Percentiles rank a stretch among this genome's conserved stretches.
phyloP scores from a whole-genome alignment of 371 early-diverging fungal species.

The Gilbertella persicaria region DNA sequence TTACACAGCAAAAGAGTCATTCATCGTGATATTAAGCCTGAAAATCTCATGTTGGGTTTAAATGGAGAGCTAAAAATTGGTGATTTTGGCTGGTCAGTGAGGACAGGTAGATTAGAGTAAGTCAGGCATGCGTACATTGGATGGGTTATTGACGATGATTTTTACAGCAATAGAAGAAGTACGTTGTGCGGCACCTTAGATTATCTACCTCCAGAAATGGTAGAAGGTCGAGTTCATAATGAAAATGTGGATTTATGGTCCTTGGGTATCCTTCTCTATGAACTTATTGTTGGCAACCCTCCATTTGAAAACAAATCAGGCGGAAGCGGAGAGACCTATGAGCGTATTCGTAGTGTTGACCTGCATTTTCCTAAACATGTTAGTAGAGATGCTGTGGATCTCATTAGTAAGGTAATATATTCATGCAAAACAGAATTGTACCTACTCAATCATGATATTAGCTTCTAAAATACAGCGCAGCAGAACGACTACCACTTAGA shows the following conservation, averaged over 20 bases:
- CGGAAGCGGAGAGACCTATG: slow-evolving; percentile 68
- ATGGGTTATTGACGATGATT: not conserved
- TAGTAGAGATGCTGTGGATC: slow-evolving; percentile 84
- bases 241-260: slow-evolving; percentile 88
- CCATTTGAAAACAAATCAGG: slow-evolving; percentile 88
- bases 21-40: slow-evolving; percentile 96
- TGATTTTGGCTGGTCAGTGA: slow-evolving; percentile 56
- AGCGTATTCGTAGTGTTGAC: slow-evolving; percentile 85
- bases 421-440: too few species aligned
- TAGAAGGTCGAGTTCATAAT: slow-evolving; percentile 73
- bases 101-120: slow-evolving; percentile 39
- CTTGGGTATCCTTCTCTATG: slow-evolving; percentile 88
- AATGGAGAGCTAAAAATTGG: slow-evolving; percentile 53
- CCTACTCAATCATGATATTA: slow-evolving; percentile 21
- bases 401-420: slow-evolving; percentile 73
- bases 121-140: slow-evolving; percentile 3
- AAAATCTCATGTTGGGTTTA: slow-evolving; percentile 85
- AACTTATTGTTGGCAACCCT: slow-evolving; percentile 93
- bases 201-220: slow-evolving; percentile 96
- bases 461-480: slow-evolving; percentile 80
- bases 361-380: slow-evolving; percentile 82
- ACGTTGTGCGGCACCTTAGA: slow-evolving; percentile 98
- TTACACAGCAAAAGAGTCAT: slow-evolving; percentile 95
- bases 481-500: slow-evolving; percentile 74
- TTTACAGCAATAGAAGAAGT: slow-evolving; percentile 58